Conservation (phyloP, 192 early-diverging fungal species). For the Coemansia asiatica region DNA sequence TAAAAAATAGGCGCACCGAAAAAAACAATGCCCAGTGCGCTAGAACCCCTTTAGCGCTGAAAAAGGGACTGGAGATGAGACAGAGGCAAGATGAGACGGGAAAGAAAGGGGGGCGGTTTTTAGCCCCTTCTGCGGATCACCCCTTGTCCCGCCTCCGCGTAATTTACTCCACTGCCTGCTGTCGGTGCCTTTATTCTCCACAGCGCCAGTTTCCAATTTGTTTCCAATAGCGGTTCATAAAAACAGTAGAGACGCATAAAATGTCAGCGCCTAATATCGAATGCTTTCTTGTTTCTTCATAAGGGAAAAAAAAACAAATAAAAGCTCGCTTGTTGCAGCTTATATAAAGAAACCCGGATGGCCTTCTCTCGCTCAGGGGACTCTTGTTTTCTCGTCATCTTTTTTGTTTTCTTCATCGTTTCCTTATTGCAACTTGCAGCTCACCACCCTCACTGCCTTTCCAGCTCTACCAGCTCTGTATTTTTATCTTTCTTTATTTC, state of each 20-base stretch:
- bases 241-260: background rate
- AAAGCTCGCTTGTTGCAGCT: background rate
- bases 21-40: background rate
- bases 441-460: background rate
- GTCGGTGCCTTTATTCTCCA: background rate
- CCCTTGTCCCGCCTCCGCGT: background rate
- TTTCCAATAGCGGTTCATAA: background rate
- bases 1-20: background rate
- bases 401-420: background rate
- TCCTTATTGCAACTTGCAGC: background rate
- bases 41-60: background rate
- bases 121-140: background rate
- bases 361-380: background rate
- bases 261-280: background rate
- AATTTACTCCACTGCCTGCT: background rate
- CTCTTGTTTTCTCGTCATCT: background rate
- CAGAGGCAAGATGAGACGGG: background rate
- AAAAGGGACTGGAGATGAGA: too few relatives aligned
- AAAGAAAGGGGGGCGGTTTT: background rate
- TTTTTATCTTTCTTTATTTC: background rate
- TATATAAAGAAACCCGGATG: background rate
- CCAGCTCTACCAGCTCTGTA: slow-evolving; percentile 1
- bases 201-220: background rate
- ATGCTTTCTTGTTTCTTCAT: background rate
- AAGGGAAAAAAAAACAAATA: too few relatives aligned